Evolutionary conservation across 2,329 filamentous ascomycete genomes (phyloP), one percentile per base, ranked within the genome.

Genomic region (Cladosporium halotolerans): DNA sequence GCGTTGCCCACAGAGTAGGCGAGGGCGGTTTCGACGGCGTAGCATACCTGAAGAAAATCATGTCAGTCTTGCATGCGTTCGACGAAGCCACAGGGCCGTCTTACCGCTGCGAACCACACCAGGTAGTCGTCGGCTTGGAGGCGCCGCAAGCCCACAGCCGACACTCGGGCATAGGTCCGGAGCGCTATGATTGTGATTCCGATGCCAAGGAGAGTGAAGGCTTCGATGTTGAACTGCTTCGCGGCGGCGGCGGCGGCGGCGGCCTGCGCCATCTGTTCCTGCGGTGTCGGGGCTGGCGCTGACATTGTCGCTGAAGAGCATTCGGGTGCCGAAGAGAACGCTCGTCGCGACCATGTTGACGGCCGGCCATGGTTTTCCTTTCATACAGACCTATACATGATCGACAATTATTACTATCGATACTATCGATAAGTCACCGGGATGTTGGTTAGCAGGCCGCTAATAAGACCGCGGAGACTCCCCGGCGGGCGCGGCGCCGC

Each of bases 191-290:
- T 18, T 3, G 10, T 18, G 9, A 53, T 36, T 10, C 42, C 50
- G n/a, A 46, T 34, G 33, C 42, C 42, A 53, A 53, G 42, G 16
- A 45, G 44, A 10, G 50, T 53, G 14, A 53, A 45, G n/a, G 50
- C 42, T 28, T 53, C 50, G 34, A 53, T 45, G 50, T 41, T 53
- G 34, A 45, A 46, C 34, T 46, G 19, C 19, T 31, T 19, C 8
- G 33, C 50, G 2, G 50, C 42, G 14, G 44, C 42, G 31, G 50
- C 50, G 8, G 50, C 44, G 3, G 50, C 48, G n/a, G 48, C 40
- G 14, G 40, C 31, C 13, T 38, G 34, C 13, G 50, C 44, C 28
- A 13, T n/a, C 9, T 45, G 18, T 40, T 45, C 38, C 23, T 45
- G 32, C 10, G 44, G 50, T 33, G 50, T 40, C 4, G 42, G 42